Evolutionary conservation across 2,329 filamentous ascomycete genomes (phyloP), one percentile per base, ranked within the genome.

Genomic region (Chaetothyriales sp.): DNA sequence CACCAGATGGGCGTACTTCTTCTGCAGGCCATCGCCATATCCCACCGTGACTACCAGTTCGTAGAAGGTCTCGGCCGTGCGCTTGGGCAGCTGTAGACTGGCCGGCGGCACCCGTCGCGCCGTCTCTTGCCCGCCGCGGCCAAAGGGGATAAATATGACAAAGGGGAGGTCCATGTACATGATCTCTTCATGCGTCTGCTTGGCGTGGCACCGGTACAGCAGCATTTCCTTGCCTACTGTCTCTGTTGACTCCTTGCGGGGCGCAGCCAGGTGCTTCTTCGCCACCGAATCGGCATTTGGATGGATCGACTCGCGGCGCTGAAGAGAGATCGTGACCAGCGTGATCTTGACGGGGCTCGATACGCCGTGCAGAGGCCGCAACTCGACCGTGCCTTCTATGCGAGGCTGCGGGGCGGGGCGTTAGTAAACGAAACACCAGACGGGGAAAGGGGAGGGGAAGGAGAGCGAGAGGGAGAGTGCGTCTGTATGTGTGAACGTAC

Each of bases 141-240:
- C 90, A 64, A 89, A 96, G 2, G 92, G 92, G 64, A 98, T 95
- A 68, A 96, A 96, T 52, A 98, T 79, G 43, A 96, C 86, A 65
- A 98, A 98, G 0, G 92, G 92, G 18, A 98, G 73, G 66, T 98
- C 92, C 92, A 98, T 96, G 60, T 84, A 83, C 56, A 95, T 81
- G 53, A 98, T 84, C 61, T 79, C 86, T 65, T 96, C 92, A 46
- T 83, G 82, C 63, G 95, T 87, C 65, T 80, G 84, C 46, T 88
- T 89, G 2, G 84, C 77, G 1, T 84, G 77, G 67, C 89, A 95
- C 58, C 89, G 81, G 66, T 90, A 96, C 50, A 98, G 72, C 36
- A 96, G 74, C 69, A 95, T 84, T 70, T 98, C 92, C 66, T 95
- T 95, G 58, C 92, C 92, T 46, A 98, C 90, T 44, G 95, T 80